A percentile compares a stretch with the other conserved stretches of the same genome.
Evolutionary conservation across 371 early-diverging fungal species (phyloP).

Genomic region (Quaeritorhiza haematococci): DNA sequence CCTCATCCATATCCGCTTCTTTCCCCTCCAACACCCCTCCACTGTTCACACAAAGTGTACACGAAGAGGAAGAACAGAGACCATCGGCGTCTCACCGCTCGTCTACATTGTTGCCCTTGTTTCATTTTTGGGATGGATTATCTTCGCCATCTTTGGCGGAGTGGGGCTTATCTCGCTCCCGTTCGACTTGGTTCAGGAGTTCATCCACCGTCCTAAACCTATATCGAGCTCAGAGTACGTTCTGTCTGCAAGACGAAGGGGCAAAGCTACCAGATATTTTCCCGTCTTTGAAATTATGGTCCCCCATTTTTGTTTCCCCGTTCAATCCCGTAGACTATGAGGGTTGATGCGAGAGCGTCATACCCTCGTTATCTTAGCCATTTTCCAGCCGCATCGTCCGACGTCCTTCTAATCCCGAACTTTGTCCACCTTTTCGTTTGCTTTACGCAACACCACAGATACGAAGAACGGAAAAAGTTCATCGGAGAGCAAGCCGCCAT

Average conservation of each 20-base stretch:
- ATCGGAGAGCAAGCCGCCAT: conserved; percentile 43
- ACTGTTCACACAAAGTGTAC: too few relatives aligned
- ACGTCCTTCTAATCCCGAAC: background rate
- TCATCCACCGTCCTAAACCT: conserved; percentile 45
- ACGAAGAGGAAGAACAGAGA: too few relatives aligned
- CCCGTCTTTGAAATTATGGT: background rate
- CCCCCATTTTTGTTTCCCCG: background rate
- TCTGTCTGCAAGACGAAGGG: background rate
- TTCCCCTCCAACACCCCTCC: too few relatives aligned
- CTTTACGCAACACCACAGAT: conserved; percentile 27
- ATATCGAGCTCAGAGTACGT: conserved; percentile 40
- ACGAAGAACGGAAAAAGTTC: conserved; percentile 37
- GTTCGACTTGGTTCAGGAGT: conserved; percentile 42
- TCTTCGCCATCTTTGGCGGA: conserved; percentile 52
- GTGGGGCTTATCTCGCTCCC: conserved; percentile 49
- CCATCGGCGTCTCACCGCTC: conserved; percentile 37
- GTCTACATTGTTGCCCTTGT: conserved; percentile 49
- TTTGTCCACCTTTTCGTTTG: background rate
- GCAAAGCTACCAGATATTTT: background rate
- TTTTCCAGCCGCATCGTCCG: too few relatives aligned
- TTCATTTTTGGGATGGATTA: conserved; percentile 44
- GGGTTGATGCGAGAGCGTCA: too few relatives aligned
- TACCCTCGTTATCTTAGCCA: too few relatives aligned
- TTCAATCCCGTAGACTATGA: too few relatives aligned
- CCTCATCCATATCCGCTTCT: too few relatives aligned